Base-by-base conservation (phyloP, 2,329 filamentous ascomycete species). In the Aspergillus spinulosporus region DNA sequence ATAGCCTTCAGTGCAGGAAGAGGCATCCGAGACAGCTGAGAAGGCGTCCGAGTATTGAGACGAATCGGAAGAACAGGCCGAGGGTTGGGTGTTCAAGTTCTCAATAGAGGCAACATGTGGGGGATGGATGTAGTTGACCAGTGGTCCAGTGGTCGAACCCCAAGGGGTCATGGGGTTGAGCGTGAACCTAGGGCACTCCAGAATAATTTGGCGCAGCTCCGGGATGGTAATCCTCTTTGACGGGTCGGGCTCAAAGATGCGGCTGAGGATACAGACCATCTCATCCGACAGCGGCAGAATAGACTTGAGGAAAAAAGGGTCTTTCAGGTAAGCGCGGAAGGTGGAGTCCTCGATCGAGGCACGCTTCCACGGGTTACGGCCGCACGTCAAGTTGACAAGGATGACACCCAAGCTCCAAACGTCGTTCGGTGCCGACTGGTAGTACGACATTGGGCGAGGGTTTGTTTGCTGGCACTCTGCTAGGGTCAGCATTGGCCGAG, bases 381-480 rank as follows among this genome's bases (percentile, higher is more conserved):
- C 94, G 78, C 94, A 99, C 50, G 92, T 96, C 64, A 99, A 82
- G 80, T 99, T 99, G 67, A 99, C 92, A 59, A 99, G 83, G 72
- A 99, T 96, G 52, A 99, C 93, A 65, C 94, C 94, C n/a, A 99
- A 84, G 69, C 90, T 93, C 94, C 94, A 99, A 66, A 97, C 87
- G 75, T 99, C 94, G 78, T 97, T 99, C 56, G 93, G 90, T 51
- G 90, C 92, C 63, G 92, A 96, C 64, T 87, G 87, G 76, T 99
- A 99, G 74, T 84, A 93, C 31, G 88, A 81, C 71, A 81, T 81
- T 74, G 81, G 84, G 83, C 84, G 86, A 68, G 79, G 88, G 76
- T 82, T 81, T 56, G 87, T 83, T 67, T 91, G 90, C 75, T 97
- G 86, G 73, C 94, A 99, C 84, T 99, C 94, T 97, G 68, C 71